phyloP scores from a whole-genome alignment of 805 yeast genomes.

The Wickerhamomyces queroliae region DNA sequence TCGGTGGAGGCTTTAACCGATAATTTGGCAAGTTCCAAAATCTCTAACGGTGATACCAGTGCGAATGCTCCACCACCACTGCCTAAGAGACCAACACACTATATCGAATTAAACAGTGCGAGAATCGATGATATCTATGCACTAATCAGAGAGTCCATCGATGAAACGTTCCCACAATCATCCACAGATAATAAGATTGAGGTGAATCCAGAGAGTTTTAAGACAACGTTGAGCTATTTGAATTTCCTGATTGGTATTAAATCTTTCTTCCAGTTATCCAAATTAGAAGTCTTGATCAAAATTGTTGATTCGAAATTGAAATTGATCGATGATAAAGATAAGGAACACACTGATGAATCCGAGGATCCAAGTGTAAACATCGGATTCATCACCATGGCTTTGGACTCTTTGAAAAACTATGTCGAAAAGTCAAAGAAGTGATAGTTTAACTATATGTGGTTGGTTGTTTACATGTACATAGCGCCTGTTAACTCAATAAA shows the following conservation, averaged over 20 bases:
- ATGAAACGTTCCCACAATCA: slow-evolving; percentile 19
- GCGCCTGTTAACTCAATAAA: neutral
- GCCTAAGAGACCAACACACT: slow-evolving; percentile 41
- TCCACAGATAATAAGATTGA: slow-evolving; percentile 12
- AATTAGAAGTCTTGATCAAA: slow-evolving; percentile 25
- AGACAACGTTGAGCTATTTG: slow-evolving; percentile 47
- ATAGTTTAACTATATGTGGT: neutral
- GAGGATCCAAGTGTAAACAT: slow-evolving; percentile 3
- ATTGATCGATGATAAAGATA: slow-evolving; percentile 1
- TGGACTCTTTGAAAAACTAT: slow-evolving; percentile 9
- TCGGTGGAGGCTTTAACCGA: slow-evolving; percentile 7
- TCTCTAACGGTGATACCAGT: slow-evolving; percentile 1
- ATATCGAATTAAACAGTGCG: slow-evolving; percentile 35
- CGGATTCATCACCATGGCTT: slow-evolving; percentile 23
- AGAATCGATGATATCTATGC: slow-evolving; percentile 38
- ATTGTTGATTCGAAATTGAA: slow-evolving; percentile 17
- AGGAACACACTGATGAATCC: too few relatives aligned
- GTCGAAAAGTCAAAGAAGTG: neutral
- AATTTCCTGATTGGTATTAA: slow-evolving; percentile 42
- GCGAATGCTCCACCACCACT: slow-evolving; percentile 24
- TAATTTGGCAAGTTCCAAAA: slow-evolving; percentile 4
- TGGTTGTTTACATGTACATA: neutral
- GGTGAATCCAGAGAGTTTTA: slow-evolving; percentile 26
- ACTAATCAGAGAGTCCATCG: slow-evolving; percentile 33
- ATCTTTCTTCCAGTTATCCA: slow-evolving; percentile 22